Base-by-base conservation (phyloP, 1,284 basidiomycete species). In the Fomitopsis betulina region DNA sequence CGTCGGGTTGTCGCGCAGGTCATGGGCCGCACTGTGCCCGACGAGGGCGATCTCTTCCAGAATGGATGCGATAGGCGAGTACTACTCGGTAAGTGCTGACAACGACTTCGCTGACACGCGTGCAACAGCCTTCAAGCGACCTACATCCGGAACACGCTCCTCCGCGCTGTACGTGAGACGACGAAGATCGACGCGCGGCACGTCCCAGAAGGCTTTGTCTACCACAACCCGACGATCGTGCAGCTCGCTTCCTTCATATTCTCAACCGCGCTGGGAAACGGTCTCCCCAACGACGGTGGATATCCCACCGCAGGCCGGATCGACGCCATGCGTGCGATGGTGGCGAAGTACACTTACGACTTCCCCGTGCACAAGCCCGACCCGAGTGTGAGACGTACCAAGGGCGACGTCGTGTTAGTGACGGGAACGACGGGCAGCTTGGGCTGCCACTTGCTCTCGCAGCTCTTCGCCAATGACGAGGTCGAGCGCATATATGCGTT, bases 21-120 rank as follows among this genome's bases (percentile, higher is more conserved):
- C 13, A 43, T 75, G 54, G 53, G 56, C 6, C 57, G 59, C 10
- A 21, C 40, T 0, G 58, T 75, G 1, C 27, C 52, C 2, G 75
- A 76, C 43, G 68, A 74, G 39, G 75, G 69, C 42, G 77, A 80
- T 62, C 61, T 80, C n/a, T 80, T 80, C 65, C 69, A 75, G 37
- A 61, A 65, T 56, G 79, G 79, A 12, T 76, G 76, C 45, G 78
- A 80, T 58, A 79, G 77, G 78, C 77, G 25, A 17, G 23, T 21
- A 15, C 27, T 2, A 27, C 25, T 47, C 25, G 25, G 5, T 5
- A 3, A 8, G 1, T 8, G n/a, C n/a, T 30, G 23, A 15, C 17
- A 23, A 15, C n/a, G 45, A 25, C 9, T 21, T 13, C 25, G 25
- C 25, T 47, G 9, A 47, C 45, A 17, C 17, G 9, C 27, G 45